Percentiles rank a stretch among this genome's conserved stretches.
Conservation (phyloP, 257 asterid species). For the Salvia rosmarinus region DNA sequence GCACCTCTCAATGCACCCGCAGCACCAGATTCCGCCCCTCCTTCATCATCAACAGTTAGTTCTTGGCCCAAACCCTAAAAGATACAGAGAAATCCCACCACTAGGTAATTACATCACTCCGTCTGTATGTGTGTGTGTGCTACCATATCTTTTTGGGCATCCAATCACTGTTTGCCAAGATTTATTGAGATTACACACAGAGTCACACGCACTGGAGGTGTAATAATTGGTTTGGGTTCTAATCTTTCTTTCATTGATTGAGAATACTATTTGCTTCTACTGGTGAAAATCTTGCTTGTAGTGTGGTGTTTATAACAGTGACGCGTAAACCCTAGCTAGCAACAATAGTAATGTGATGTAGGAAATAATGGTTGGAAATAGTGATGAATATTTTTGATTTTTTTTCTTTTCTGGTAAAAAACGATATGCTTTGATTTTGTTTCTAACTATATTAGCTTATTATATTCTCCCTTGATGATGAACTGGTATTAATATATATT, state of each 20-base stretch:
- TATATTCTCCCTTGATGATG: not conserved
- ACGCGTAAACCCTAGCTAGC: slow-evolving; percentile 52
- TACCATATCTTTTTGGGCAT: not conserved
- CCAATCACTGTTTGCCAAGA: slow-evolving; percentile 17
- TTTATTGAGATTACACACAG: slow-evolving; percentile 21
- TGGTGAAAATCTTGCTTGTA: not conserved
- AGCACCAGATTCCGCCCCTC: slow-evolving; percentile 36
- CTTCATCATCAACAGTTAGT: slow-evolving; percentile 27
- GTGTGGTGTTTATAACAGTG: slow-evolving; percentile 18
- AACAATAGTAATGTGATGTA: not conserved
- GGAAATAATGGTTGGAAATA: not conserved
- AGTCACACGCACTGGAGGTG: slow-evolving; percentile 31
- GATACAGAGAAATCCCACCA: slow-evolving; percentile 48
- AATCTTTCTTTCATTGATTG: not conserved
- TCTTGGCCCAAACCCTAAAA: slow-evolving; percentile 59
- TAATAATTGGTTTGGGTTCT: not conserved
- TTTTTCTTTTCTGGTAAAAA: not conserved
- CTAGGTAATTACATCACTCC: slow-evolving; percentile 41
- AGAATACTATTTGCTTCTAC: slow-evolving; percentile 6
- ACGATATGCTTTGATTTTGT: not conserved
- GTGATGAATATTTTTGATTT: not conserved
- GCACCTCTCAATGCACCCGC: slow-evolving; percentile 42
- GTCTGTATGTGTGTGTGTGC: not conserved
- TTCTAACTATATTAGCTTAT: not conserved
- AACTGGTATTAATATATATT: not conserved